Conservation (phyloP, 2,329 filamentous ascomycete genomes). For the Colletotrichum plurivorum region DNA sequence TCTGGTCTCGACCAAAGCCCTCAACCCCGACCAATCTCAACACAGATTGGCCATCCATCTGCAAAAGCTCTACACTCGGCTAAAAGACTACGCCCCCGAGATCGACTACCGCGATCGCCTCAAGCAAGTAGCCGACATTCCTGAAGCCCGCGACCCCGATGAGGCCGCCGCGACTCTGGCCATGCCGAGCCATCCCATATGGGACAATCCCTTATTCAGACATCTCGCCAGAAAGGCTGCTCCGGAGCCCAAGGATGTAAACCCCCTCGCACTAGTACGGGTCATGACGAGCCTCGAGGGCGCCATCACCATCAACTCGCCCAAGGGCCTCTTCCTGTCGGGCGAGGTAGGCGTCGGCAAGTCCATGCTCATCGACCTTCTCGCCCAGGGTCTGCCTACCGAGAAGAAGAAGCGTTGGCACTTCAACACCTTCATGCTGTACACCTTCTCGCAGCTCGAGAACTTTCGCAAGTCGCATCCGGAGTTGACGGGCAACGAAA, state of each 20-base stretch:
- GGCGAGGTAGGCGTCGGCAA: conserved; percentile 89
- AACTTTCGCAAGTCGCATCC: conserved; percentile 64
- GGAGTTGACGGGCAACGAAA: conserved; percentile 43
- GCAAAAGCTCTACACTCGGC: conserved; percentile 80
- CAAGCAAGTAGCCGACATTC: conserved; percentile 68
- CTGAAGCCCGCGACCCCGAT: conserved; percentile 49
- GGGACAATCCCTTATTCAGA: conserved; percentile 71
- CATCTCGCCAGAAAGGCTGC: conserved; percentile 68
- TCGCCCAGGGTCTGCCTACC: conserved; percentile 84
- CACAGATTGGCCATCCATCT: conserved; percentile 82
- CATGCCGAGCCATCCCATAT: conserved; percentile 67
- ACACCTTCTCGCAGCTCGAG: conserved; percentile 81
- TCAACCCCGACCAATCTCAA: conserved; percentile 79
- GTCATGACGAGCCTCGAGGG: conserved; percentile 80
- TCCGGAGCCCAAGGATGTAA: conserved; percentile 67
- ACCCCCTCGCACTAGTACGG: conserved; percentile 72
- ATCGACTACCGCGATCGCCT: conserved; percentile 78
- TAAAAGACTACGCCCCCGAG: conserved; percentile 85
- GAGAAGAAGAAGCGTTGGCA: conserved; percentile 82
- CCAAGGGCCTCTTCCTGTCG: conserved; percentile 81
- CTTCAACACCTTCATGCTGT: conserved; percentile 89
- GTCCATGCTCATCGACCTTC: conserved; percentile 85
- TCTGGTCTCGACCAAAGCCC: conserved; percentile 75
- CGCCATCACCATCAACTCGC: conserved; percentile 79
- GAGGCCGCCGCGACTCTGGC: conserved; percentile 58